Conservation (phyloP, 257 asterid genomes). For the Cynanchum wilfordii region DNA sequence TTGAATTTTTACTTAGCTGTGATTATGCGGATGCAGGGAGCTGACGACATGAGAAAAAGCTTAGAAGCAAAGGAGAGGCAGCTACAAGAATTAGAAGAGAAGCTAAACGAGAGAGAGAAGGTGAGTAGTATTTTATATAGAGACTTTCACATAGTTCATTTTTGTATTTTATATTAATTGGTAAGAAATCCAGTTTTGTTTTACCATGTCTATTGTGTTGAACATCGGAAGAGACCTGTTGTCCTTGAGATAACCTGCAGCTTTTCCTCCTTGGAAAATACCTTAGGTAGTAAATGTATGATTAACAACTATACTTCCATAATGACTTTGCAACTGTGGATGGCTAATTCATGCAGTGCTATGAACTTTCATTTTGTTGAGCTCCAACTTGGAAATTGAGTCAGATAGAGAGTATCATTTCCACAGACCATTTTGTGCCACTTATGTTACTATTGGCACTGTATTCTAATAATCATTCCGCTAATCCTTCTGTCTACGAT, state of each 20-base stretch:
- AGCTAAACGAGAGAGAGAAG: constrained; percentile 60
- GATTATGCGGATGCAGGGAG: constrained; percentile 57
- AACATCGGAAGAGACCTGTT: background rate
- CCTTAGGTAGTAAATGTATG: background rate
- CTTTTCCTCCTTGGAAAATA: background rate
- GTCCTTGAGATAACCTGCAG: background rate
- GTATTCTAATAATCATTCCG: background rate
- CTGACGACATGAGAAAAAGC: constrained; percentile 43
- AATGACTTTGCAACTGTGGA: background rate
- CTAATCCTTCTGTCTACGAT: background rate
- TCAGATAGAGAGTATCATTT: background rate
- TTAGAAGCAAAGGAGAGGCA: constrained; percentile 69
- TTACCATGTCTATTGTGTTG: background rate
- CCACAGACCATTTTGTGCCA: background rate
- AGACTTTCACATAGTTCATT: background rate
- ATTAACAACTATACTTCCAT: background rate
- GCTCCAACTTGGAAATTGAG: background rate
- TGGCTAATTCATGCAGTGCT: background rate
- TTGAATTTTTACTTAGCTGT: constrained; percentile 13
- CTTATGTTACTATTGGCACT: background rate
- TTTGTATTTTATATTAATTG: background rate
- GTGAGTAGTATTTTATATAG: constrained; percentile 31
- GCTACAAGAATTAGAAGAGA: constrained; percentile 65
- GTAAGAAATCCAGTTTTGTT: background rate
- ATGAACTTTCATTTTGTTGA: background rate